phyloP scores from a whole-genome alignment of 2,329 filamentous ascomycete species.

The Fusarium poae region DNA sequence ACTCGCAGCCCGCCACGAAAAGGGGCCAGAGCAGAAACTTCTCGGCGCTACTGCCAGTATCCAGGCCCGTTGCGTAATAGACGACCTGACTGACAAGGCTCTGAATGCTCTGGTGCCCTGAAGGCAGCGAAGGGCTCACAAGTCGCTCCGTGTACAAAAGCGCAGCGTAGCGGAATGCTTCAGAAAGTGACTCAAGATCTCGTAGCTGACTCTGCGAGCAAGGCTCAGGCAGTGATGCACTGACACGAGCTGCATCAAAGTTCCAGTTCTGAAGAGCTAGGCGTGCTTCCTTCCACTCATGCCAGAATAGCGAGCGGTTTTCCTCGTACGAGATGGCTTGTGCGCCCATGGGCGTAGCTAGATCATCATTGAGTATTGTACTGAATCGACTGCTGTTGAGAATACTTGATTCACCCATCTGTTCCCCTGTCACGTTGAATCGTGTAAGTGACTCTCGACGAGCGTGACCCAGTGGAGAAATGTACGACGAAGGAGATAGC shows the following conservation, averaged over 20 bases:
- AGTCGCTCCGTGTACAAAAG: slow-evolving; percentile 91
- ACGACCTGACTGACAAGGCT: slow-evolving; percentile 85
- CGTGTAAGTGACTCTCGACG: slow-evolving; percentile 56
- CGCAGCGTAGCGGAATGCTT: slow-evolving; percentile 90
- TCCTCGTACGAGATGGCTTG: slow-evolving; percentile 67
- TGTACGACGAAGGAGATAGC: slow-evolving; percentile 55
- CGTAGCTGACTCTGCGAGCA: slow-evolving; percentile 73
- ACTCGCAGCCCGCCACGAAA: slow-evolving; percentile 91
- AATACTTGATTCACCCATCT: slow-evolving; percentile 50
- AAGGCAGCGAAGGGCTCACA: slow-evolving; percentile 79
- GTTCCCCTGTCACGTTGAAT: slow-evolving; percentile 45
- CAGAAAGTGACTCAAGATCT: slow-evolving; percentile 85
- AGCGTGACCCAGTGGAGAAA: slow-evolving; percentile 58
- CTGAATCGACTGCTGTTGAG: slow-evolving; percentile 73
- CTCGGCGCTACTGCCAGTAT: slow-evolving; percentile 77
- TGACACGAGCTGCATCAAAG: slow-evolving; percentile 70
- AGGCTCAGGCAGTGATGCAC: slow-evolving; percentile 63
- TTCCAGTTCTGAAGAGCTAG: slow-evolving; percentile 84
- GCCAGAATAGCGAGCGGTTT: slow-evolving; percentile 78
- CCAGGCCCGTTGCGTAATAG: slow-evolving; percentile 84
- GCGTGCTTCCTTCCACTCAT: slow-evolving; percentile 86
- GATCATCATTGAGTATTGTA: slow-evolving; percentile 67
- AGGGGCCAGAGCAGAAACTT: slow-evolving; percentile 95
- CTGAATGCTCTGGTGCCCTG: slow-evolving; percentile 82
- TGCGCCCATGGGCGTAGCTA: slow-evolving; percentile 59